Evolutionary conservation across 805 yeast species (phyloP), one percentile per base, ranked within the genome.

Genomic region (Millerozyma miso): DNA sequence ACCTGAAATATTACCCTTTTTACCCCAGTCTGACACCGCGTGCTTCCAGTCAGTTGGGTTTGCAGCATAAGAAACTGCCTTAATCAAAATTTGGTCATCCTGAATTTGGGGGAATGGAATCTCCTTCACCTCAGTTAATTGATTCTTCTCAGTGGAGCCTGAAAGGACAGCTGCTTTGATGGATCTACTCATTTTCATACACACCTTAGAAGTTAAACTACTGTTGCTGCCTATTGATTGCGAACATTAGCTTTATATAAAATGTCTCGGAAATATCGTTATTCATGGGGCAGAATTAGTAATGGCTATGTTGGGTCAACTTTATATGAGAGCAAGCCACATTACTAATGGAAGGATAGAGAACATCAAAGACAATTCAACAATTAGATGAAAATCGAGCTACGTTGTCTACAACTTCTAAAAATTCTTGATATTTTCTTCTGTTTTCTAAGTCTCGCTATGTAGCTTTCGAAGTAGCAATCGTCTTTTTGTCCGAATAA

Each of bases 11-110:
- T 68, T 55, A 23, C 82, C 85, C 12, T 26, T 37, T 20, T 43
- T 43, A 4, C 46, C 46, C 10, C 39, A 8, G 16, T 5, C 33
- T 15, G 31, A 6, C 4, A 14, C 32, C 35, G 73, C 56, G 52
- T 81, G 85, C 53, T 81, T 81, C 83, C 84, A 81, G 54, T 84
- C 90, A 4, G 84, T 77, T 35, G 89, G 89, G 53, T 84, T 84
- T 34, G 73, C 70, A 1, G 84, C 87, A 41, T 60, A 74, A 5
- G 85, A 79, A 18, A 60, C 58, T 3, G 77, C 67, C 55, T 77
- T 73, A 41, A 84, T 59, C 13, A 81, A 59, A 10, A 82, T 53
- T 44, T 73, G 66, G 19, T 54, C 56, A 13, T 40, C 46, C 4
- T 39, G 8, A 4, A 43, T 18, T n/a, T 18, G 31, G 17, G 46